A percentile compares a stretch with the other conserved stretches of the same genome.
These are phyloP conservation scores for Termitomyces sp. DNA, from an alignment of 768 basidiomycete genomes.

Conservation along the genomic window DNA sequence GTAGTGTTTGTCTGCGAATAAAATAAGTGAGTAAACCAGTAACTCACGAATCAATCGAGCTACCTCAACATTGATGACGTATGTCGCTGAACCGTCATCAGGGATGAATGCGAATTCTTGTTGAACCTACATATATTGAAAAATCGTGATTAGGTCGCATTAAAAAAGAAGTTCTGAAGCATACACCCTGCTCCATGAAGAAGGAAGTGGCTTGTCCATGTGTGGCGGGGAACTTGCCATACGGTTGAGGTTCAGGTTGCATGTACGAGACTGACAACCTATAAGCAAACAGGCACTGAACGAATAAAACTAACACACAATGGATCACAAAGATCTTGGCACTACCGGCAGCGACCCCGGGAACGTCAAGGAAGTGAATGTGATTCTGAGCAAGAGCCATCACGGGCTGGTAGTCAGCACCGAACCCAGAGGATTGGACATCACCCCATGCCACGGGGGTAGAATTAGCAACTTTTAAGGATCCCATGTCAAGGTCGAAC, in stretches of 20 bases:
- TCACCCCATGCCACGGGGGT: conserved; percentile 62
- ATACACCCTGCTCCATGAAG: conserved; percentile 53
- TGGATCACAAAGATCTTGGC: conserved; percentile 86
- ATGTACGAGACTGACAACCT: conserved; percentile 63
- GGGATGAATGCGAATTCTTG: conserved; percentile 77
- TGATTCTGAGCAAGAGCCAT: conserved; percentile 88
- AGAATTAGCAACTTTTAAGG: conserved; percentile 57
- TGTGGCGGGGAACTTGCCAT: conserved; percentile 63
- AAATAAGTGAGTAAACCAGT: background rate
- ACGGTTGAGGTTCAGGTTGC: conserved; percentile 69
- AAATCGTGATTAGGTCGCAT: background rate
- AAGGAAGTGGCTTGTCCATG: conserved; percentile 71
- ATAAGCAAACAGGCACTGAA: background rate
- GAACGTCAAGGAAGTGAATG: conserved; percentile 77
- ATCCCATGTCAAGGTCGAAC: conserved; percentile 67
- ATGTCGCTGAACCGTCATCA: conserved; percentile 65
- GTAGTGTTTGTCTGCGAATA: conserved; percentile 58
- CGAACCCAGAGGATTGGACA: conserved; percentile 55
- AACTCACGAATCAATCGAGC: background rate
- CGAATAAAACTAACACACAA: conserved; percentile 45
- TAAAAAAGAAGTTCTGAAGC: conserved; percentile 27
- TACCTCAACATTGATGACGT: conserved; percentile 69
- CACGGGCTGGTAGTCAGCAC: conserved; percentile 59
- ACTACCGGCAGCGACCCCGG: conserved; percentile 61
- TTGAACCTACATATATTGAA: conserved; percentile 44